Evolutionary conservation across 805 yeast genomes (phyloP).

Genomic region (Yarrowia keelungensis): DNA sequence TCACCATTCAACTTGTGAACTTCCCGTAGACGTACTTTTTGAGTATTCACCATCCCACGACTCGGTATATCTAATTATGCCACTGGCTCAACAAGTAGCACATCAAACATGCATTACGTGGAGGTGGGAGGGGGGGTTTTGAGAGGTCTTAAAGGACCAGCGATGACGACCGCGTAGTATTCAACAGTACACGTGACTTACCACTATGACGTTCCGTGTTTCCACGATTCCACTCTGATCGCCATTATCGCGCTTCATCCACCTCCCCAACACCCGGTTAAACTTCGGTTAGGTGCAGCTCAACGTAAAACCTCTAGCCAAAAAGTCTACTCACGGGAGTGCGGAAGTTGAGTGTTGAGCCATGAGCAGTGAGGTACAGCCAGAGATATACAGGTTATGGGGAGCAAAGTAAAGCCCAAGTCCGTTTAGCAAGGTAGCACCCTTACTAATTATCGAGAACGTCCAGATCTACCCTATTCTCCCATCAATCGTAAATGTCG

Average conservation of each 20-base stretch:
- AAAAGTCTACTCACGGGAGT: constrained; percentile 29
- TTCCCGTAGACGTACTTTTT: too few species aligned
- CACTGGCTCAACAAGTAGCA: constrained; percentile 26
- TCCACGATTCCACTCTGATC: background rate
- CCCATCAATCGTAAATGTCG: background rate
- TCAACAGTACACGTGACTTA: too few species aligned
- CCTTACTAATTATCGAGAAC: too few species aligned
- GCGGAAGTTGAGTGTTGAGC: constrained; percentile 33
- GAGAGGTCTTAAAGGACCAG: background rate
- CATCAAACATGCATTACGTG: constrained; percentile 7
- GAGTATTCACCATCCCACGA: too few species aligned
- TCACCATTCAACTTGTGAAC: too few species aligned
- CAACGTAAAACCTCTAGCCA: constrained; percentile 18
- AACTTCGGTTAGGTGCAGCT: constrained; percentile 26
- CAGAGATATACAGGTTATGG: too few species aligned
- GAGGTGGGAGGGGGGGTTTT: background rate
- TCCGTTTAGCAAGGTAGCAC: too few species aligned
- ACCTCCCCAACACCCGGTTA: constrained; percentile 26
- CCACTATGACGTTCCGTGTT: too few species aligned
- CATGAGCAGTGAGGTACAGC: background rate
- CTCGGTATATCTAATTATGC: background rate
- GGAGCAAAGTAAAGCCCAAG: too few species aligned
- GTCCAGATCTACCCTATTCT: background rate
- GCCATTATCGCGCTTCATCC: background rate
- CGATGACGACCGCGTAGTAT: background rate